Evolutionary conservation across 108 stramenopile species (phyloP).

Genomic region (Nannochloropsis gaditana): DNA sequence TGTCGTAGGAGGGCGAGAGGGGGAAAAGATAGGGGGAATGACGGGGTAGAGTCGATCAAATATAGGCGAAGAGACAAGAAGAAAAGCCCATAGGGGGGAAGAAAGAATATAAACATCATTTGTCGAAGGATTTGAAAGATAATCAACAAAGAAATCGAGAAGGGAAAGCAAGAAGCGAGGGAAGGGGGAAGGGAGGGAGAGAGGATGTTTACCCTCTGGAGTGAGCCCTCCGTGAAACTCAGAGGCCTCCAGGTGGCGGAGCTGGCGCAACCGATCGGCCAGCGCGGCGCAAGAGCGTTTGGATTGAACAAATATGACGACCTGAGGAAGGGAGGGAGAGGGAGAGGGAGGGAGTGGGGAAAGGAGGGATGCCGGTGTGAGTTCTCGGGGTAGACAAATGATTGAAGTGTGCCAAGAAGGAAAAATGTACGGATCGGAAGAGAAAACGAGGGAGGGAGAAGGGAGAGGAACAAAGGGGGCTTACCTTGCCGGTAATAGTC

Average conservation of each 20-base stretch:
- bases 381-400: too few relatives aligned
- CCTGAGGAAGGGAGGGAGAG: background rate
- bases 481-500: background rate
- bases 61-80: background rate
- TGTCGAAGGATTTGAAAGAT: background rate
- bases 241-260: background rate
- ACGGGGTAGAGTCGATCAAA: background rate
- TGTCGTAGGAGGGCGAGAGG: background rate
- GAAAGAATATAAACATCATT: background rate
- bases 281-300: background rate
- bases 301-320: background rate
- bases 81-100: background rate
- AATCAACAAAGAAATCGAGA: background rate
- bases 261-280: background rate
- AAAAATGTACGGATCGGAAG: too few relatives aligned
- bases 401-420: too few relatives aligned
- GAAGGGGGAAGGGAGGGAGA: background rate
- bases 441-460: background rate
- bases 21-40: background rate
- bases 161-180: background rate
- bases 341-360: background rate
- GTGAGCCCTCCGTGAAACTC: background rate
- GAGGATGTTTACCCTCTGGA: background rate
- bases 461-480: background rate
- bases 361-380: background rate